These are phyloP conservation scores for Coccomyxa sp. DNA, from an alignment of 139 green algal species.

Conservation along the genomic window DNA sequence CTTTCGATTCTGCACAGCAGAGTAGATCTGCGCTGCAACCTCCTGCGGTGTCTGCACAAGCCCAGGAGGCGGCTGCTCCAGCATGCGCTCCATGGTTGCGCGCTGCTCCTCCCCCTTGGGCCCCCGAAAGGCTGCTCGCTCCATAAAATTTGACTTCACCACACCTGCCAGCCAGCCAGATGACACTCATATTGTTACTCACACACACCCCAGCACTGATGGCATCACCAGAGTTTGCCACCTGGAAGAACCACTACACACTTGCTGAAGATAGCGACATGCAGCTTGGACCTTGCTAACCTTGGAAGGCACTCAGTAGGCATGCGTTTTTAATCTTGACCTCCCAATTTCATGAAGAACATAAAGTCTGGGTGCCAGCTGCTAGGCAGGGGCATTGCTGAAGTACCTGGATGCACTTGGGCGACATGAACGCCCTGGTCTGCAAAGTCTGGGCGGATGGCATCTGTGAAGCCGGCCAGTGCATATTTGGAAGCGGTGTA, in stretches of 20 bases:
- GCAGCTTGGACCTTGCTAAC: too few species aligned
- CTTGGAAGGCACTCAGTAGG: too few species aligned
- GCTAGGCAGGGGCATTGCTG: too few species aligned
- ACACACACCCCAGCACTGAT: too few species aligned
- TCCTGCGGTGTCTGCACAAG: conserved; percentile 33
- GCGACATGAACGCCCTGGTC: conserved; percentile 31
- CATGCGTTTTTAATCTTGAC: too few species aligned
- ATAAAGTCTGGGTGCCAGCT: too few species aligned
- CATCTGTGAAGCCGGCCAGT: conserved; percentile 24
- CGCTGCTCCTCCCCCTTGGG: conserved; percentile 9
- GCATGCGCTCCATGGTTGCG: conserved; percentile 14
- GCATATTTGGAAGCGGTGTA: conserved; percentile 45
- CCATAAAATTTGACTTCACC: conserved; percentile 40
- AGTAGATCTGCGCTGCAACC: conserved; percentile 27
- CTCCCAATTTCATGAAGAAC: too few species aligned
- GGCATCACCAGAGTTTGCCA: too few species aligned
- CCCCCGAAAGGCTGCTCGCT: conserved; percentile 25
- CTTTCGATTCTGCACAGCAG: conserved; percentile 11
- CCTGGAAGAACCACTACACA: too few species aligned
- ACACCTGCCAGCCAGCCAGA: conserved; percentile 16
- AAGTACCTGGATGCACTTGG: conserved; percentile 5
- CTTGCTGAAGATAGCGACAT: too few species aligned
- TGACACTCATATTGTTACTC: too few species aligned
- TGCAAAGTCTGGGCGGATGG: conserved; percentile 33
- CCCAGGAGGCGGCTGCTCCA: not conserved